Conservation (phyloP, 1,139 yeast species). For the Candida sanyaensis region DNA sequence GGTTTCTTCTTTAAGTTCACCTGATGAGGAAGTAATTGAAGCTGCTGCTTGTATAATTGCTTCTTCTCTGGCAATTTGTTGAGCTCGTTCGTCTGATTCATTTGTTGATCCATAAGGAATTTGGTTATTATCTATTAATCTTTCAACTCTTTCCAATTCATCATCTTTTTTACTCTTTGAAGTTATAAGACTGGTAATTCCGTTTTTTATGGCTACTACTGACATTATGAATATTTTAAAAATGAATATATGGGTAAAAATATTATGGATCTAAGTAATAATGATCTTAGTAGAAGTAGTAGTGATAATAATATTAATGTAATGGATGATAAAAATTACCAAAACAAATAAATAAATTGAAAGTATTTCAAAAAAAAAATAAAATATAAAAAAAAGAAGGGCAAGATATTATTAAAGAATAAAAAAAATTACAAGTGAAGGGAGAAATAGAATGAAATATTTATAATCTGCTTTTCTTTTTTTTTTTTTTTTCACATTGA, state of each 20-base stretch:
- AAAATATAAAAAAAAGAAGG: background rate
- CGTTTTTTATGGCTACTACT: slow-evolving; percentile 43
- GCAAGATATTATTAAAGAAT: background rate
- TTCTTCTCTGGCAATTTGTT: slow-evolving; percentile 41
- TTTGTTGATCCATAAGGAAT: slow-evolving; percentile 43
- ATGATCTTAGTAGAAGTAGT: too few relatives aligned
- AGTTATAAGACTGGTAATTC: slow-evolving; percentile 26
- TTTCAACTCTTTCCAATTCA: slow-evolving; percentile 36
- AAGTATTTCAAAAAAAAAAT: background rate
- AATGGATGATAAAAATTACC: too few relatives aligned
- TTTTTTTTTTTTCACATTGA: background rate
- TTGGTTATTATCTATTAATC: slow-evolving; percentile 34
- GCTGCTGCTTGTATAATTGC: slow-evolving; percentile 28
- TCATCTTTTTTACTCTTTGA: slow-evolving; percentile 25
- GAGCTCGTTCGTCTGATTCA: slow-evolving; percentile 32
- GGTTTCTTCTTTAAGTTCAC: slow-evolving; percentile 24
- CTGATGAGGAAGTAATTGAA: slow-evolving; percentile 18
- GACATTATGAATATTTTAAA: slow-evolving; percentile 24
- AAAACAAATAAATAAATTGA: too few relatives aligned
- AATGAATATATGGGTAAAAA: too few relatives aligned
- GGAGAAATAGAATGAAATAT: background rate
- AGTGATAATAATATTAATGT: background rate
- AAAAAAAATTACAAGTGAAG: background rate
- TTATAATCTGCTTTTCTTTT: background rate
- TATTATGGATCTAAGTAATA: background rate